Percentiles rank a stretch among this genome's conserved stretches.
Conservation (phyloP, 2,329 filamentous ascomycete genomes). For the Phialophora macrospora region DNA sequence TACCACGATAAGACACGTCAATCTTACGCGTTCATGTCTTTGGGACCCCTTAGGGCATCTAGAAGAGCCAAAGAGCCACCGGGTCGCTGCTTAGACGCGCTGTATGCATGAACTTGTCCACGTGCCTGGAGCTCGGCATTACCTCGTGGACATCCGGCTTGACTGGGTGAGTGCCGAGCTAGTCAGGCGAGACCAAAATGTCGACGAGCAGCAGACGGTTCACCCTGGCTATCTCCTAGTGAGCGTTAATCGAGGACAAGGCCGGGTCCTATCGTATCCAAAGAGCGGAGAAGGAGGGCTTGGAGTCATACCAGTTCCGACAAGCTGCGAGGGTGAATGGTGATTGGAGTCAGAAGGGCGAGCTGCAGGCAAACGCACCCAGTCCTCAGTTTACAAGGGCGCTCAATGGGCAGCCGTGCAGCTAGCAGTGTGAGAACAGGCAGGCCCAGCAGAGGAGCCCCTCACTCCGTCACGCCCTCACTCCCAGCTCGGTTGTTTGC, state of each 20-base stretch:
- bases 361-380: constrained; percentile 19
- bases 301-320: constrained; percentile 10
- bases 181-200: not conserved
- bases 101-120: not conserved
- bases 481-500: constrained; percentile 12
- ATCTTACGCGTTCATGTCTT: constrained; percentile 20
- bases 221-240: not conserved
- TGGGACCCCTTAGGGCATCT: not conserved
- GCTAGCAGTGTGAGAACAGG: not conserved
- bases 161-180: not conserved
- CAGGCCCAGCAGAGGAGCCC: constrained; percentile 10
- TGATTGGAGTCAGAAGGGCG: constrained; percentile 14
- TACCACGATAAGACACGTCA: constrained; percentile 7
- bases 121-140: not conserved
- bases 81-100: not conserved
- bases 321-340: constrained; percentile 5
- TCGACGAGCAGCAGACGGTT: not conserved
- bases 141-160: not conserved
- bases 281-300: constrained; percentile 7
- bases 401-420: not conserved
- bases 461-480: constrained; percentile 8
- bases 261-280: constrained; percentile 8
- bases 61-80: not conserved
- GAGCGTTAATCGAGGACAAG: not conserved
- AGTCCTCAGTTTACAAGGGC: not conserved